phyloP scores from a whole-genome alignment of 179 eudicot species.

The Drosera spatulata region DNA sequence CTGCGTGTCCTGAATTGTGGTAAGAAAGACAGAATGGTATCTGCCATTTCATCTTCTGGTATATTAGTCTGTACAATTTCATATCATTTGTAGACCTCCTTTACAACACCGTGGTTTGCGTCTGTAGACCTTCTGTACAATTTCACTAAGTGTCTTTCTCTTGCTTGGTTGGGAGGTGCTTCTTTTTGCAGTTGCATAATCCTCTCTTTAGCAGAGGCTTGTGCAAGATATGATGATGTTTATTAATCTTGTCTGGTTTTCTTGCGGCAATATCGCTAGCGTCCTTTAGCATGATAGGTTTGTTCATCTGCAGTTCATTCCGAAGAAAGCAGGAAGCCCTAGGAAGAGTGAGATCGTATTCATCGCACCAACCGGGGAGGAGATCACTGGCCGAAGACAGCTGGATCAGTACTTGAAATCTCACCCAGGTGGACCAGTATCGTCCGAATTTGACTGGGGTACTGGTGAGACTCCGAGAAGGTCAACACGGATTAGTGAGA shows the following conservation, averaged over 20 bases:
- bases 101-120: no score
- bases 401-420: constrained; percentile 81
- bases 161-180: no score
- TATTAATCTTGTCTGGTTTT: not conserved
- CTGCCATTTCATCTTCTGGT: no score
- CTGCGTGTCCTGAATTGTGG: no score
- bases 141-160: no score
- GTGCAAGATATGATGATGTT: not conserved
- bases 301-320: constrained; percentile 48
- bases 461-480: constrained; percentile 87
- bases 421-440: constrained; percentile 68
- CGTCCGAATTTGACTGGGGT: constrained; percentile 88
- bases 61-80: no score
- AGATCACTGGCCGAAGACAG: constrained; percentile 60
- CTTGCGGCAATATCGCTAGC: not conserved
- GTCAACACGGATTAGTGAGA: constrained; percentile 75
- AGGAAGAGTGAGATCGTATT: constrained; percentile 68
- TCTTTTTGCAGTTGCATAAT: no score
- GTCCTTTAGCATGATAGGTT: not conserved
- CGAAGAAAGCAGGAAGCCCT: constrained; percentile 69
- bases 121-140: no score
- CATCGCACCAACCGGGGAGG: constrained; percentile 88
- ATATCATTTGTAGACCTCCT: no score
- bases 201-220: no score
- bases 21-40: no score